A percentile compares a stretch with the other conserved stretches of the same genome.
Conservation (phyloP, 2,329 filamentous ascomycete species). For the Fusarium pininemorale region DNA sequence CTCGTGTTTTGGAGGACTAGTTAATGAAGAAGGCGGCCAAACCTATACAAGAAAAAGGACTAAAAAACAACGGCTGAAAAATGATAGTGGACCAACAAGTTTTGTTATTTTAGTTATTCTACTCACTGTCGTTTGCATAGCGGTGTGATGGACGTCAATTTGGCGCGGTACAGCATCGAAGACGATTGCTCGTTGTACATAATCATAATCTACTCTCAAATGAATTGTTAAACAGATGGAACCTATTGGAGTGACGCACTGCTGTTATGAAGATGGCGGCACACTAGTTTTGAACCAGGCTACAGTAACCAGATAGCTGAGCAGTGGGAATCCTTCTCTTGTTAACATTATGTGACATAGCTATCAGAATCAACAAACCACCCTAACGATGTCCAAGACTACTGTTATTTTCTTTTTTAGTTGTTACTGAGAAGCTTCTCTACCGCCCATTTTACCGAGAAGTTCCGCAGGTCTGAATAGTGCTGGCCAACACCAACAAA, state of each 20-base stretch:
- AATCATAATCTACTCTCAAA: slow-evolving; percentile 41
- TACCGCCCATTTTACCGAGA: slow-evolving; percentile 75
- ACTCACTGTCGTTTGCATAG: slow-evolving; percentile 35
- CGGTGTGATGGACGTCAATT: slow-evolving; percentile 30
- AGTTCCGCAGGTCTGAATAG: slow-evolving; percentile 73
- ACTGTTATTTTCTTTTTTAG: slow-evolving; percentile 43
- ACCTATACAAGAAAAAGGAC: slow-evolving; percentile 5
- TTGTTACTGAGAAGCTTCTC: slow-evolving; percentile 68
- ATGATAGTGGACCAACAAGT: slow-evolving; percentile 16
- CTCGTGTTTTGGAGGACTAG: background rate
- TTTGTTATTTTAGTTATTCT: slow-evolving; percentile 18
- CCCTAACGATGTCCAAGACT: background rate
- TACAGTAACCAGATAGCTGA: background rate
- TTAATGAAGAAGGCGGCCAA: slow-evolving; percentile 7
- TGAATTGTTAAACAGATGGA: slow-evolving; percentile 16
- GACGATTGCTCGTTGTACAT: slow-evolving; percentile 37
- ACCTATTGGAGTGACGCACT: background rate
- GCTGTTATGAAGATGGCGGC: background rate
- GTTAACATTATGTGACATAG: background rate
- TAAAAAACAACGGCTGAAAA: slow-evolving; percentile 1
- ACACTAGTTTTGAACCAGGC: background rate
- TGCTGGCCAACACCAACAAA: slow-evolving; percentile 83
- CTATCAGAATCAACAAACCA: background rate
- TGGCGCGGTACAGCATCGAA: slow-evolving; percentile 7
- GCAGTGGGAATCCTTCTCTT: slow-evolving; percentile 1